Percentiles rank a stretch among this genome's conserved stretches.
Conservation (phyloP, 768 basidiomycete species). For the Cubamyces lactineus region DNA sequence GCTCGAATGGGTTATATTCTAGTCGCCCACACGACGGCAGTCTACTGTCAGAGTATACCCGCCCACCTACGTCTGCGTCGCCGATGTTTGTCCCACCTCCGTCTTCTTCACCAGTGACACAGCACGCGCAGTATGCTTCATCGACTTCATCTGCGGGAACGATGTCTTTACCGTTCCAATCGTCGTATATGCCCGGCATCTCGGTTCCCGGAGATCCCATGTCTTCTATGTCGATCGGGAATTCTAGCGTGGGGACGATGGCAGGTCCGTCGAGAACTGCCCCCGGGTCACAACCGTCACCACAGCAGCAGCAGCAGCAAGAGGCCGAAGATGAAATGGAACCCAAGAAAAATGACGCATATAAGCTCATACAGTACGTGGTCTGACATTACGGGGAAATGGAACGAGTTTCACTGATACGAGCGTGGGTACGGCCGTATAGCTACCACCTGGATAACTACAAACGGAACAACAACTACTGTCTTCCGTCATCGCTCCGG, state of each 20-base stretch:
- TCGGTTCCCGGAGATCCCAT: conserved; percentile 62
- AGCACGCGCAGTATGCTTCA: conserved; percentile 34
- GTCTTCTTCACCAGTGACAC: conserved; percentile 39
- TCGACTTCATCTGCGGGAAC: conserved; percentile 39
- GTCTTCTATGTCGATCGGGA: conserved; percentile 50
- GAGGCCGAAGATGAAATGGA: conserved; percentile 63
- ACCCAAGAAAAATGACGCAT: conserved; percentile 76
- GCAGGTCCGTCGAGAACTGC: conserved; percentile 37
- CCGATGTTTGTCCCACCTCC: conserved; percentile 64
- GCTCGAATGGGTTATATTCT: conserved; percentile 48
- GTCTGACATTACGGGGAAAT: not conserved
- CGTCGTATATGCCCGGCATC: conserved; percentile 58
- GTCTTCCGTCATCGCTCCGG: conserved; percentile 83
- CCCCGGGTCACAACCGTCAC: conserved; percentile 6
- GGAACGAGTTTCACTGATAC: not conserved
- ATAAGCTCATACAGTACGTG: conserved; percentile 78
- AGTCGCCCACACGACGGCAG: conserved; percentile 49
- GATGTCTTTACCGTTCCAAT: conserved; percentile 35
- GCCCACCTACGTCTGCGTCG: conserved; percentile 50
- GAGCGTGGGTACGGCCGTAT: not conserved
- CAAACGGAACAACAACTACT: conserved; percentile 83
- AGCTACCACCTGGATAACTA: conserved; percentile 94
- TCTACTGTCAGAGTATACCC: conserved; percentile 66
- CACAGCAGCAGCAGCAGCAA: conserved; percentile 6
- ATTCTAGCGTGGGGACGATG: conserved; percentile 32